Evolutionary conservation across 139 green algal genomes (phyloP).

Genomic region (Chlamydomonas schloesseri): DNA sequence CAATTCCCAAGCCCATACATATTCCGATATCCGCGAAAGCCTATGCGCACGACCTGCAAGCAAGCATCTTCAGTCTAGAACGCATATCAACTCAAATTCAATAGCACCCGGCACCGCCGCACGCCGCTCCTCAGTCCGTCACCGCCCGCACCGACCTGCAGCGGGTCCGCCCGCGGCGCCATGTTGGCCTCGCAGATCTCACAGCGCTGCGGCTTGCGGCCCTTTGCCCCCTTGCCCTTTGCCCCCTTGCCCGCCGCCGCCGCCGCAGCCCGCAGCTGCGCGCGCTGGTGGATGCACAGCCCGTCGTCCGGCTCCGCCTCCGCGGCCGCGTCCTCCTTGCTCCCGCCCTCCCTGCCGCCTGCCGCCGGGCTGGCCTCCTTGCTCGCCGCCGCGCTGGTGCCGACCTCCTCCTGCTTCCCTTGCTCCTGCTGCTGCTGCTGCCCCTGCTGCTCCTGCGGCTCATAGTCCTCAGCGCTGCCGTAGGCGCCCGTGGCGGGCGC

Average conservation of each 20-base stretch:
- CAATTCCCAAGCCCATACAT: too few species aligned
- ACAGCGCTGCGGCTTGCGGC: neutral
- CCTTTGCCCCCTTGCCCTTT: neutral
- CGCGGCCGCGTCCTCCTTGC: neutral
- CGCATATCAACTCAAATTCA: too few species aligned
- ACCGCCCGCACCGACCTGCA: neutral
- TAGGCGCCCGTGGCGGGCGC: conserved; percentile 4
- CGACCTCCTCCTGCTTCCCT: neutral
- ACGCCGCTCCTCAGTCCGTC: too few species aligned
- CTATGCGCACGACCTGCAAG: too few species aligned
- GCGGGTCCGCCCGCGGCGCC: conserved; percentile 9
- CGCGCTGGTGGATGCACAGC: conserved; percentile 25
- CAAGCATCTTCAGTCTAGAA: too few species aligned
- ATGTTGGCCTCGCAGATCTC: conserved; percentile 39
- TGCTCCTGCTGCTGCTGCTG: too few species aligned
- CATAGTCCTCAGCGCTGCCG: neutral
- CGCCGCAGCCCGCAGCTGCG: neutral
- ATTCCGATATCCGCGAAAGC: too few species aligned
- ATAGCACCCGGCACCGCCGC: too few species aligned
- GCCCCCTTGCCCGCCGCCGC: too few species aligned
- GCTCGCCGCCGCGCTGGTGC: neutral
- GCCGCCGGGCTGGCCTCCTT: neutral
- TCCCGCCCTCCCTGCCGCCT: neutral
- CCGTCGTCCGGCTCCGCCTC: neutral
- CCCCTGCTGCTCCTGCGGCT: neutral